These are phyloP conservation scores for Talaromyces sp. DNA, from an alignment of 2,329 filamentous ascomycete species.

Conservation along the genomic window DNA sequence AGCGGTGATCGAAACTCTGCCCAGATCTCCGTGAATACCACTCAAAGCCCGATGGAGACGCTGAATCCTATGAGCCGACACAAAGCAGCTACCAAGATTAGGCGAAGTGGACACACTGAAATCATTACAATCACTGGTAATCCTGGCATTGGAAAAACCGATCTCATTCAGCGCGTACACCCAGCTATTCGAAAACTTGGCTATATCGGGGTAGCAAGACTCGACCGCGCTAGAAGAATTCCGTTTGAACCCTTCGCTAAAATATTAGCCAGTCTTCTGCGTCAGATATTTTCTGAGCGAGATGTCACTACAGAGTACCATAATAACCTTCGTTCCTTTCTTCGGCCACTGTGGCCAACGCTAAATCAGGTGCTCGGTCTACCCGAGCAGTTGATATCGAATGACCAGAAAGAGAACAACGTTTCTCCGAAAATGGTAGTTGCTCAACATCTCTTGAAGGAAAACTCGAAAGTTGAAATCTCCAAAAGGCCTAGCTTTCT, in stretches of 20 bases:
- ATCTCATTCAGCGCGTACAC: slow-evolving; percentile 58
- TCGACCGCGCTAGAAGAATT: slow-evolving; percentile 57
- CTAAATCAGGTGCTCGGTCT: slow-evolving; percentile 59
- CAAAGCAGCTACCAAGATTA: slow-evolving; percentile 48
- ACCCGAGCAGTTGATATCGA: slow-evolving; percentile 61
- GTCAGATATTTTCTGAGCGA: slow-evolving; percentile 63
- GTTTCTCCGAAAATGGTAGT: slow-evolving; percentile 29
- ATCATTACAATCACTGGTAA: slow-evolving; percentile 57
- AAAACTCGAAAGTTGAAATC: slow-evolving; percentile 30
- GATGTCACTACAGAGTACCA: slow-evolving; percentile 62
- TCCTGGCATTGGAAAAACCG: slow-evolving; percentile 60
- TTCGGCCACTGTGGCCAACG: slow-evolving; percentile 57
- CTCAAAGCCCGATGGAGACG: slow-evolving; percentile 32
- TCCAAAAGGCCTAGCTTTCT: slow-evolving; percentile 34
- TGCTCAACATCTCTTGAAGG: slow-evolving; percentile 31
- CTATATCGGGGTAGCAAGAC: slow-evolving; percentile 60
- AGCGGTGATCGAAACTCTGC: slow-evolving; percentile 38
- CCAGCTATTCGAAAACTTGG: slow-evolving; percentile 55
- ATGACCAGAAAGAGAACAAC: slow-evolving; percentile 35
- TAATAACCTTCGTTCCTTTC: slow-evolving; percentile 53
- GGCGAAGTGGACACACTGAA: slow-evolving; percentile 56
- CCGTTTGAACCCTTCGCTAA: slow-evolving; percentile 62
- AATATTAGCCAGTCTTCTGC: slow-evolving; percentile 59
- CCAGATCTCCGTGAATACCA: slow-evolving; percentile 27
- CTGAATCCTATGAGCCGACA: slow-evolving; percentile 32